phyloP scores from a whole-genome alignment of 352 stramenopile genomes.

The Discostella stelligera region DNA sequence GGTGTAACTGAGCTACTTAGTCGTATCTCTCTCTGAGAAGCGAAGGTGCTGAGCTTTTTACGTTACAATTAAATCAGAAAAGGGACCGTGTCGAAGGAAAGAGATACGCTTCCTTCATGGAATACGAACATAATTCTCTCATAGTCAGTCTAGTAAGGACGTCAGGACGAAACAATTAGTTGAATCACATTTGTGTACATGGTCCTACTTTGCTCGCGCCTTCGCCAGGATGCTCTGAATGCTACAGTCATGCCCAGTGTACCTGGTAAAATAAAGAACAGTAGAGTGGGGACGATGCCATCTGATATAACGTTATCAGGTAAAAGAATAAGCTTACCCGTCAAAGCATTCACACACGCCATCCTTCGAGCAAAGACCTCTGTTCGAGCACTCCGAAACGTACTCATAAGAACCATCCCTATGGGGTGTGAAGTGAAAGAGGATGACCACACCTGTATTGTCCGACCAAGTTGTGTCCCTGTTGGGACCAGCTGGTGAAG shows the following conservation, averaged over 20 bases:
- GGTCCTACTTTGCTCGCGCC: not conserved
- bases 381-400: conserved; percentile 68
- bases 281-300: not conserved
- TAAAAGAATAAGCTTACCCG: conserved; percentile 20
- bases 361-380: conserved; percentile 59
- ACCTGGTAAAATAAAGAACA: conserved; percentile 10
- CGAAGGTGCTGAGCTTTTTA: not conserved
- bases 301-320: not conserved
- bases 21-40: not conserved
- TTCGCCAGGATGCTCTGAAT: conserved; percentile 47
- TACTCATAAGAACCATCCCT: conserved; percentile 50
- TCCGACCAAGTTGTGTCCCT: conserved; percentile 46
- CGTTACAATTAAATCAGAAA: not conserved
- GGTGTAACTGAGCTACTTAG: not conserved
- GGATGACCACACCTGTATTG: conserved; percentile 53
- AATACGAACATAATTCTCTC: not conserved
- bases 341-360: conserved; percentile 79
- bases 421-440: conserved; percentile 54
- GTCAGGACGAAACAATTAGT: not conserved
- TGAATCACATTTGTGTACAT: not conserved
- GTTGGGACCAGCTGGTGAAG: conserved; percentile 10
- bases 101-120: not conserved
- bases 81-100: not conserved
- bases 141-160: not conserved
- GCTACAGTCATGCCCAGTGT: conserved; percentile 45